These are phyloP conservation scores for Yamadazyma tumulicola DNA, from an alignment of 805 yeast genomes.

Conservation along the genomic window DNA sequence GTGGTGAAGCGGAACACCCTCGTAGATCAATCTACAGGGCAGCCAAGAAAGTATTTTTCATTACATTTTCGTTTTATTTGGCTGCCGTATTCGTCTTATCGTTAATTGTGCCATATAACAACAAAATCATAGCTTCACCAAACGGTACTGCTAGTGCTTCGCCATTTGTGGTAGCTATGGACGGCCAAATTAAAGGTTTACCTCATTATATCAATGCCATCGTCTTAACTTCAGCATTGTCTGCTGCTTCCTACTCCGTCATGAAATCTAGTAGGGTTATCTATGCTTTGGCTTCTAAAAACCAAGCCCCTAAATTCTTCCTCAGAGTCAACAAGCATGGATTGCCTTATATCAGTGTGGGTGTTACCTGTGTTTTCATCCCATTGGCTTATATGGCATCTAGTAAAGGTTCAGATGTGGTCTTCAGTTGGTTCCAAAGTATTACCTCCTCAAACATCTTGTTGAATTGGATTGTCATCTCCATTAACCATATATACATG, in stretches of 20 bases:
- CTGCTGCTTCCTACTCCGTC: conserved; percentile 31
- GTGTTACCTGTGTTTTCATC: conserved; percentile 21
- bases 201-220: conserved; percentile 37
- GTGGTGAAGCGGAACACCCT: conserved; percentile 33
- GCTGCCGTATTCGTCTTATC: conserved; percentile 29
- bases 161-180: conserved; percentile 39
- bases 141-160: conserved; percentile 31
- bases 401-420: conserved; percentile 54
- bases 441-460: conserved; percentile 67
- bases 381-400: conserved; percentile 37
- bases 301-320: conserved; percentile 37
- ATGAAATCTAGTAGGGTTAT: conserved; percentile 29
- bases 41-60: conserved; percentile 25
- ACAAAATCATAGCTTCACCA: conserved; percentile 21
- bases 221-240: conserved; percentile 37
- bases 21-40: conserved; percentile 28
- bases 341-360: conserved; percentile 29
- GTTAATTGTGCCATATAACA: conserved; percentile 29
- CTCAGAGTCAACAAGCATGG: conserved; percentile 31
- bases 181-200: conserved; percentile 30
- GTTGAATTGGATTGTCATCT: conserved; percentile 55
- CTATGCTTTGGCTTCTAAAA: conserved; percentile 35
- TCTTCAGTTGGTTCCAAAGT: conserved; percentile 68
- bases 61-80: conserved; percentile 28
- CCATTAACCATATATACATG: conserved; percentile 58